Evolutionary conservation across 257 asterid species (phyloP).

Genomic region (Leptodermis oblonga): DNA sequence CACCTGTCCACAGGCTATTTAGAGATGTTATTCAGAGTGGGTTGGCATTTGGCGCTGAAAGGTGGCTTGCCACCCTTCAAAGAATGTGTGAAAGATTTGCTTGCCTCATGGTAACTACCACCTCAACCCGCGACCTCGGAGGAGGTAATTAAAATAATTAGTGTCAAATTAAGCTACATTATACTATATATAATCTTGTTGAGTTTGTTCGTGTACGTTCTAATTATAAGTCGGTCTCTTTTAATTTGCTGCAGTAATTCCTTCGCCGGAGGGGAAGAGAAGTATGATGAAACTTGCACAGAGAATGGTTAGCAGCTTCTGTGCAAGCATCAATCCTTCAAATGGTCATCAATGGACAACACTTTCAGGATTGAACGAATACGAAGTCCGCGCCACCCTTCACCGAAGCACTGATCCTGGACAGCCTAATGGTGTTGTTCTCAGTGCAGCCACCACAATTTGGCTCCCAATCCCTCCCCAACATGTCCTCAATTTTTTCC

Average conservation of each 20-base stretch:
- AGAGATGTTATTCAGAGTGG: constrained; percentile 75
- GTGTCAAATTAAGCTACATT: too few relatives aligned
- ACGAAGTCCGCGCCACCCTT: constrained; percentile 74
- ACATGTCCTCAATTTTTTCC: constrained; percentile 60
- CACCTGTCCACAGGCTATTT: constrained; percentile 51
- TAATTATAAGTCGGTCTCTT: neutral
- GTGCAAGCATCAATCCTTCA: constrained; percentile 68
- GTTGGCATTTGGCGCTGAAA: constrained; percentile 81
- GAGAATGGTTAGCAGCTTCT: constrained; percentile 84
- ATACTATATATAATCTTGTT: too few relatives aligned
- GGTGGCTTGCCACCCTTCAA: constrained; percentile 86
- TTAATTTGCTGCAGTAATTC: constrained; percentile 40
- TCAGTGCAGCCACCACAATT: constrained; percentile 85
- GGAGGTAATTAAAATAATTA: too few relatives aligned
- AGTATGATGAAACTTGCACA: constrained; percentile 94
- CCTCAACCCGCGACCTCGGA: constrained; percentile 62
- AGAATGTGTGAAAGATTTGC: constrained; percentile 80
- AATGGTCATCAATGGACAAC: constrained; percentile 82
- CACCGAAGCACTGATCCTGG: constrained; percentile 71
- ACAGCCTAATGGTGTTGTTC: constrained; percentile 78
- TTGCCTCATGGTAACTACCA: constrained; percentile 62
- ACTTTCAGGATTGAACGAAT: constrained; percentile 52
- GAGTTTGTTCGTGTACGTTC: too few relatives aligned
- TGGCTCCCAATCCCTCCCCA: constrained; percentile 87
- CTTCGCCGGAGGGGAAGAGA: constrained; percentile 74